phyloP scores from a whole-genome alignment of 2,329 filamentous ascomycete genomes.

The Berkeleyomyces rouxiae region DNA sequence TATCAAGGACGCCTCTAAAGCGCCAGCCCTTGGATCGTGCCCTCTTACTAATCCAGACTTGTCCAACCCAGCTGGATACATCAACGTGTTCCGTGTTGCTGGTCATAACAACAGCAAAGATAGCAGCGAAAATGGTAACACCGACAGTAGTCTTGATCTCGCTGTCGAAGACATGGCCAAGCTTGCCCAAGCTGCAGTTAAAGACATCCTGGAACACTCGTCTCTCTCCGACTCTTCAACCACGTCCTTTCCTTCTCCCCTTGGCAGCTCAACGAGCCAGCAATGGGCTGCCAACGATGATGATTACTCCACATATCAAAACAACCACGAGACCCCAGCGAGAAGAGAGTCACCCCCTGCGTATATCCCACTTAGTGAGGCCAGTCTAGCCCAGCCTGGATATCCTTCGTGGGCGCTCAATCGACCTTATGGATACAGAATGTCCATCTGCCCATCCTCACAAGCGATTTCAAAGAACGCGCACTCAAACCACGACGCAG shows the following conservation, averaged over 20 bases:
- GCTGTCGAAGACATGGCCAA: neutral
- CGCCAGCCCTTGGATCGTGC: neutral
- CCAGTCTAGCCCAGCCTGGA: no score
- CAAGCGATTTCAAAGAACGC: no score
- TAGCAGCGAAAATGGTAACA: neutral
- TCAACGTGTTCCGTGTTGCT: neutral
- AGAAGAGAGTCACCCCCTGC: neutral
- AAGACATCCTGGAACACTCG: neutral
- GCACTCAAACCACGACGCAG: no score
- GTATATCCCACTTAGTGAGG: no score
- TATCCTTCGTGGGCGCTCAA: no score
- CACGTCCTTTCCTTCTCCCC: neutral
- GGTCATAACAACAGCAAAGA: neutral
- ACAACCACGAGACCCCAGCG: neutral
- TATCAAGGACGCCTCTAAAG: neutral
- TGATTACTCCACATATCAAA: neutral
- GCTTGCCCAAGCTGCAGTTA: neutral
- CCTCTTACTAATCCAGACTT: neutral
- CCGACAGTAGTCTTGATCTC: neutral
- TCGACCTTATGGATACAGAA: no score
- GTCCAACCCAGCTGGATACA: neutral
- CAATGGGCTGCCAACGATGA: neutral
- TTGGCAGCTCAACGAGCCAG: neutral
- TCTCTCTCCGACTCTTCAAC: neutral
- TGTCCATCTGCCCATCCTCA: no score